phyloP scores from a whole-genome alignment of 2,329 filamentous ascomycete genomes.

The Phoma sp. region DNA sequence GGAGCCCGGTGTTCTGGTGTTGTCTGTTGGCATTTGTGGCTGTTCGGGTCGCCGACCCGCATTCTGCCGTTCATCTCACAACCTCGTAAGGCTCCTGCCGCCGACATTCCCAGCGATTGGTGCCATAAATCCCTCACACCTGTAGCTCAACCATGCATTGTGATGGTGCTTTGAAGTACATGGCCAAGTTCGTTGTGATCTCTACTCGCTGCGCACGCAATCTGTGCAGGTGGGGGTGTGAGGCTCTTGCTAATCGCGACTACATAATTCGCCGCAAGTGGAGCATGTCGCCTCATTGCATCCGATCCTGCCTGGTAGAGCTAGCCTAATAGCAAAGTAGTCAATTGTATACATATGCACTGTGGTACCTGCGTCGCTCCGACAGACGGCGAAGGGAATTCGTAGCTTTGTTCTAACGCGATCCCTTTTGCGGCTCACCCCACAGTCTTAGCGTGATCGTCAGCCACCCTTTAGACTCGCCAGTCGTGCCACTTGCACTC shows the following conservation, averaged over 20 bases:
- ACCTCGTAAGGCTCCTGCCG: conserved; percentile 8
- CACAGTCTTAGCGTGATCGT: conserved; percentile 19
- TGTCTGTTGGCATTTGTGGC: conserved; percentile 7
- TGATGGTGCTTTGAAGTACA: background rate
- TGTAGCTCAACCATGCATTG: background rate
- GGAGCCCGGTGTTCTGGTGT: conserved; percentile 9
- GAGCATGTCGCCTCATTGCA: conserved; percentile 8
- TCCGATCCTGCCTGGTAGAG: conserved; percentile 2
- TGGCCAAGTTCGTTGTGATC: background rate
- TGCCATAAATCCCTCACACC: conserved; percentile 16
- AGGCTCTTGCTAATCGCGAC: conserved; percentile 8
- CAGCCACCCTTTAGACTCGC: conserved; percentile 12
- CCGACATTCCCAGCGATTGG: conserved; percentile 12
- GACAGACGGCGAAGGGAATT: conserved; percentile 25
- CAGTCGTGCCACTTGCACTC: conserved; percentile 8
- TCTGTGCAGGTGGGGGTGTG: background rate
- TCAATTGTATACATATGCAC: conserved; percentile 18
- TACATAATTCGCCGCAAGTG: conserved; percentile 13
- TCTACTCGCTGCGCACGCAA: background rate
- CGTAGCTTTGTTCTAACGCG: conserved; percentile 10
- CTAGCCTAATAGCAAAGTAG: conserved; percentile 13
- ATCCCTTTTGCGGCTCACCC: conserved; percentile 17
- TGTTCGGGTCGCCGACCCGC: conserved; percentile 7
- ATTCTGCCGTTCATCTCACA: conserved; percentile 14
- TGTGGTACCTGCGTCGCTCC: conserved; percentile 34